Conservation (phyloP, 163 green algal species). For the Prototheca wickerhamii region DNA sequence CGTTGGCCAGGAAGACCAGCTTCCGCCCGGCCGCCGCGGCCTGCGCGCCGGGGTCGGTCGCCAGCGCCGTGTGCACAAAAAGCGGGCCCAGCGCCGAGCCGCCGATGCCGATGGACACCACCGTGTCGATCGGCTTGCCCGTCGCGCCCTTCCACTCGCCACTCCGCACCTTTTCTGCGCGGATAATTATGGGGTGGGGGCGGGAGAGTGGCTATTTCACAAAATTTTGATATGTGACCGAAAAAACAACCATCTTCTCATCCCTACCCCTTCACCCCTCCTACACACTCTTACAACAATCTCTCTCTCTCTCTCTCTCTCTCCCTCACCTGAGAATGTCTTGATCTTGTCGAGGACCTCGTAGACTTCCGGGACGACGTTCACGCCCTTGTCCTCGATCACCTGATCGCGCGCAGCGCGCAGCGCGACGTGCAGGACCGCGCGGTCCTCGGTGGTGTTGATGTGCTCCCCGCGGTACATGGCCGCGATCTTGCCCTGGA, state of each 20-base stretch:
- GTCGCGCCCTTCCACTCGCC: conserved; percentile 88
- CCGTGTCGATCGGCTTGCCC: conserved; percentile 92
- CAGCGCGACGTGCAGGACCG: conserved; percentile 92
- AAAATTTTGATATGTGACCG: too few species aligned
- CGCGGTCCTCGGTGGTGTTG: conserved; percentile 93
- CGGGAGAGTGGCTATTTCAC: too few species aligned
- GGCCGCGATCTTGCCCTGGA: conserved; percentile 84
- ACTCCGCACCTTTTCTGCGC: conserved; percentile 48
- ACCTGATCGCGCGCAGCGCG: conserved; percentile 74
- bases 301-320: conserved; percentile 22
- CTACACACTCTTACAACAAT: conserved; percentile 4
- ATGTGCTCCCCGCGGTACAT: conserved; percentile 96
- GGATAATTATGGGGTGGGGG: not conserved
- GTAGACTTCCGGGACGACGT: conserved; percentile 94
- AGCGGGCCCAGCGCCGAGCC: conserved; percentile 92
- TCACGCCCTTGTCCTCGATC: conserved; percentile 55
- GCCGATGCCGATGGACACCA: conserved; percentile 98
- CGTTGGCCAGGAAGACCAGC: conserved; percentile 95
- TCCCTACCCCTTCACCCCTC: not conserved
- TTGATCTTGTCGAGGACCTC: conserved; percentile 98
- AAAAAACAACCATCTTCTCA: not conserved
- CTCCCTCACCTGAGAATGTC: conserved; percentile 56
- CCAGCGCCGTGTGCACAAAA: conserved; percentile 97
- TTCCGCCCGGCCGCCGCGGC: conserved; percentile 51
- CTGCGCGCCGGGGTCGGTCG: conserved; percentile 40